Evolutionary conservation across 805 yeast species (phyloP).

Genomic region (Brettanomyces sp.): DNA sequence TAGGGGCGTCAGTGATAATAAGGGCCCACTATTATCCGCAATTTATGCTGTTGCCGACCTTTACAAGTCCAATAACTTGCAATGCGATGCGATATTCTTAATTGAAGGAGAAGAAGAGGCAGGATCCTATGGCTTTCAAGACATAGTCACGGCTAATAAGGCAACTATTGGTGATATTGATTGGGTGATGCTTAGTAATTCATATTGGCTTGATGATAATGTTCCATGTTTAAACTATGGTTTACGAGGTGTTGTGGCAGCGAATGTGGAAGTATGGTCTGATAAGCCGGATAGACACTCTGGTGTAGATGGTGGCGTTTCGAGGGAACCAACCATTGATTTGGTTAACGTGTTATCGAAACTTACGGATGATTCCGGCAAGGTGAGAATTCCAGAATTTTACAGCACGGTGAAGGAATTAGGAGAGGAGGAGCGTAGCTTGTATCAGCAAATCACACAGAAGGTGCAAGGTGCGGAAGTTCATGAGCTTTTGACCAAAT

Average conservation of each 20-base stretch:
- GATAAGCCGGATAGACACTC: slow-evolving; percentile 87
- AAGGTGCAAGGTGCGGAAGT: slow-evolving; percentile 23
- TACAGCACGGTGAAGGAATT: slow-evolving; percentile 53
- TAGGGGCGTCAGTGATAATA: slow-evolving; percentile 90
- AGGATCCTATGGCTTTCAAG: slow-evolving; percentile 80
- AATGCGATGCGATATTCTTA: slow-evolving; percentile 69
- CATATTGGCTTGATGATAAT: slow-evolving; percentile 86
- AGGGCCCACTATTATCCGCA: slow-evolving; percentile 87
- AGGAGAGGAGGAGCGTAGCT: slow-evolving; percentile 42
- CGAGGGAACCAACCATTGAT: slow-evolving; percentile 84
- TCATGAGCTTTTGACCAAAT: slow-evolving; percentile 58
- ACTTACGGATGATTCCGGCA: slow-evolving; percentile 48
- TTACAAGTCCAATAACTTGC: slow-evolving; percentile 38
- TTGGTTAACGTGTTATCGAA: slow-evolving; percentile 62
- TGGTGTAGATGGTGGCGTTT: slow-evolving; percentile 92
- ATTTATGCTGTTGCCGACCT: slow-evolving; percentile 79
- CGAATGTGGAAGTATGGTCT: slow-evolving; percentile 58
- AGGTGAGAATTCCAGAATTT: slow-evolving; percentile 57
- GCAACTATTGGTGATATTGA: slow-evolving; percentile 63
- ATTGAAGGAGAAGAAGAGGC: slow-evolving; percentile 95
- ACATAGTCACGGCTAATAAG: slow-evolving; percentile 45
- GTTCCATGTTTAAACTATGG: slow-evolving; percentile 94
- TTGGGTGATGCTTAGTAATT: slow-evolving; percentile 83
- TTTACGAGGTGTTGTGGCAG: slow-evolving; percentile 81
- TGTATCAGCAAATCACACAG: slow-evolving; percentile 53